These are phyloP conservation scores for Solanum pennellii DNA, from an alignment of 257 asterid genomes.

Conservation along the genomic window DNA sequence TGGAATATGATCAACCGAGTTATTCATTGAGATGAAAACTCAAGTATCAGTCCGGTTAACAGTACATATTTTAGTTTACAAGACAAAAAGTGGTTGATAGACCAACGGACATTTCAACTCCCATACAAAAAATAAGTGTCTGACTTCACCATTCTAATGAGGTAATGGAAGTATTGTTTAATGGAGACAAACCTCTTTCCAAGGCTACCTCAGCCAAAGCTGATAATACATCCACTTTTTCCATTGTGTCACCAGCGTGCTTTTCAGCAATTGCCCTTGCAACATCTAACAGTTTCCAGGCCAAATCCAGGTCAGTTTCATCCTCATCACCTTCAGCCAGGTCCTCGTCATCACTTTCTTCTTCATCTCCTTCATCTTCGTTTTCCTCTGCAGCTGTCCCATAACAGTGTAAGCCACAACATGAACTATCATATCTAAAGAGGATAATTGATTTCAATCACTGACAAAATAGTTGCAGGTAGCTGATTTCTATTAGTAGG, in stretches of 20 bases:
- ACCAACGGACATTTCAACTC: background rate
- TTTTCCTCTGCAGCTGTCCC: slow-evolving; percentile 14
- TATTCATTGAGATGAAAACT: background rate
- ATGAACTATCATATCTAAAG: background rate
- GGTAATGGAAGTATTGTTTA: background rate
- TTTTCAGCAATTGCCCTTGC: slow-evolving; percentile 92
- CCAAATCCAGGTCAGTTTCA: slow-evolving; percentile 94
- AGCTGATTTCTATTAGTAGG: background rate
- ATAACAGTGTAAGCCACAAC: background rate
- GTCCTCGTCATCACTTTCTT: slow-evolving; percentile 57
- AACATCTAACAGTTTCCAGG: slow-evolving; percentile 98
- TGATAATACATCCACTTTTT: slow-evolving; percentile 86
- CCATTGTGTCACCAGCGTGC: slow-evolving; percentile 61
- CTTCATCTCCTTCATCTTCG: slow-evolving; percentile 22
- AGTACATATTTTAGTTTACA: background rate
- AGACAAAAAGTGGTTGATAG: background rate
- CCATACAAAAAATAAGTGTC: background rate
- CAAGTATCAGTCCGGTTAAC: background rate
- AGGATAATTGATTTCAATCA: background rate
- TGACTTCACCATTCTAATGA: background rate
- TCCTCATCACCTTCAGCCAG: slow-evolving; percentile 83
- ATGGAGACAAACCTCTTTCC: slow-evolving; percentile 66
- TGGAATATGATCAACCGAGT: background rate
- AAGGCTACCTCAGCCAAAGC: slow-evolving; percentile 94
- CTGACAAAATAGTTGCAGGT: background rate